Conservation (phyloP, 768 basidiomycete species). For the Fomitopsis pulvina region DNA sequence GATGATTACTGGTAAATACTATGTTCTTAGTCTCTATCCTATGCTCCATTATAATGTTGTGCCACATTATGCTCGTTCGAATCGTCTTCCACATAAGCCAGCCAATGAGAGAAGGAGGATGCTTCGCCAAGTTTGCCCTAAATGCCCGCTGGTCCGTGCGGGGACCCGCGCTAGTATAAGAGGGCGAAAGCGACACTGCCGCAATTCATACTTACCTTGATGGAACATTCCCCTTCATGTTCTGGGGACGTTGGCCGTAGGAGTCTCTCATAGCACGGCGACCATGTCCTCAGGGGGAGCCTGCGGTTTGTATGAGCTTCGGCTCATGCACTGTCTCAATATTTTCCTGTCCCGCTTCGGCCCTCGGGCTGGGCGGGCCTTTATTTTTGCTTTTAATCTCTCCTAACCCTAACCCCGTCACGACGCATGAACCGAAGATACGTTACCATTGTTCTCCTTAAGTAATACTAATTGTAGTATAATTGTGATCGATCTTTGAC, state of each 20-base stretch:
- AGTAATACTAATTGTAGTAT: no score
- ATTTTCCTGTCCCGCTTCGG: conserved; percentile 21
- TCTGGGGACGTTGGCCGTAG: conserved; percentile 17
- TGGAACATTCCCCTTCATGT: conserved; percentile 19
- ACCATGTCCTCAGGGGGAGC: conserved; percentile 44
- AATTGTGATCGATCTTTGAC: no score
- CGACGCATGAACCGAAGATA: no score
- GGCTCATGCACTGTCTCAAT: conserved; percentile 30
- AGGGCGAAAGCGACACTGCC: not conserved
- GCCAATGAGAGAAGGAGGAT: not conserved
- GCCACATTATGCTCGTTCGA: not conserved
- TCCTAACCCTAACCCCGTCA: conserved; percentile 14
- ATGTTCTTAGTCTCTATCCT: not conserved
- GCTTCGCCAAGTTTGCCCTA: not conserved
- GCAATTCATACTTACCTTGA: conserved; percentile 21
- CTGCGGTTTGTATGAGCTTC: conserved; percentile 35
- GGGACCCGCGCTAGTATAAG: conserved; percentile 1
- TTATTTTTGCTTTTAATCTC: conserved; percentile 10
- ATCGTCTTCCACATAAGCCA: not conserved
- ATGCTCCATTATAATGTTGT: not conserved
- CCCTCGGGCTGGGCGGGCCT: conserved; percentile 21
- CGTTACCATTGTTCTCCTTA: no score
- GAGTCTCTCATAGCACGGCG: no score
- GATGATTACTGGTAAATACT: conserved; percentile 46
- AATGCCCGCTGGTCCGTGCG: conserved; percentile 18